Evolutionary conservation across 2,329 filamentous ascomycete species (phyloP), one percentile per base, ranked within the genome.

Genomic region (Tolypocladium tropicale): DNA sequence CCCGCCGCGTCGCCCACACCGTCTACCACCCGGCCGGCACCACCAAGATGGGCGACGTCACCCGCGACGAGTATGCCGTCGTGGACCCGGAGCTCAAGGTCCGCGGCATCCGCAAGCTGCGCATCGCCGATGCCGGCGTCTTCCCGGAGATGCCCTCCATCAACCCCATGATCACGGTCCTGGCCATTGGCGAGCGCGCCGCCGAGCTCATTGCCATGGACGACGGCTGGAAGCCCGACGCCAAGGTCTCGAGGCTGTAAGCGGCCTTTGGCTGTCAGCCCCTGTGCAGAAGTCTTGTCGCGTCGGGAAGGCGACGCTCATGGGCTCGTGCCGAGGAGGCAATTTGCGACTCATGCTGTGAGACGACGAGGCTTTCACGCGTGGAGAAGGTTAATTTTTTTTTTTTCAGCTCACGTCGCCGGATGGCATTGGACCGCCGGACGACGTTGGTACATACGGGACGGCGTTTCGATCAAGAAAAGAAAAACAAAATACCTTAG

Each of bases 11-110:
- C 6, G 90, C 90, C 5, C 90, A 95, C 72, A 95, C 90, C 2
- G 90, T 95, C 33, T 95, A 95, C 73, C 90, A 95, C 72, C 90
- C 90, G 0, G 87, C 88, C 14, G 90, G 90, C 54, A 95, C 90
- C 21, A 94, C 90, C 55, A 91, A 91, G 78, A 95, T 95, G 90
- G 90, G 90, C 36, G 84, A 92, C 65, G 73, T 88, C 6, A 70
- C 70, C 56, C 80, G 76, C 54, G 89, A 95, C 68, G 74, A 81
- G 53, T 74, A 85, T 69, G 90, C 89, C 6, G 91, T 95, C 23
- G 90, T 95, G n/a, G 87, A 94, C 67, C 78, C 80, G 30, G 77
- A 86, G 67, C 73, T 95, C 59, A 86, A 82, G 74, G 76, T 95
- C 33, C 78, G 83, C 32, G 90, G 89, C 0, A 72, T 95, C 60